phyloP scores from a whole-genome alignment of 768 basidiomycete genomes.

The Mycena maculata region DNA sequence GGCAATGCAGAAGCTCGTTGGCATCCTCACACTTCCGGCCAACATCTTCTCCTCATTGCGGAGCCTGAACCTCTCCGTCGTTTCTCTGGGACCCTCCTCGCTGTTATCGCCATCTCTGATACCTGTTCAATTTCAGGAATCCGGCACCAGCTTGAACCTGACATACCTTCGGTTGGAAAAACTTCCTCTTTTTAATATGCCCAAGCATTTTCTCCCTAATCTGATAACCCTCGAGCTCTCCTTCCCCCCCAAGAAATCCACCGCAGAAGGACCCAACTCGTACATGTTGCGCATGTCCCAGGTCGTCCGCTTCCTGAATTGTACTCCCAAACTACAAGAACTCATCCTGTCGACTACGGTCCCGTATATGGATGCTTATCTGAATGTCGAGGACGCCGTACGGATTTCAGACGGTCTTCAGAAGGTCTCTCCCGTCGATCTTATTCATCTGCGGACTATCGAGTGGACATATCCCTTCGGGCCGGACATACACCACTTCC shows the following conservation, averaged over 20 bases:
- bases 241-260: conserved; percentile 45
- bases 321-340: conserved; percentile 55
- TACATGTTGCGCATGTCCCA: conserved; percentile 54
- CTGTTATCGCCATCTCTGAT: conserved; percentile 11
- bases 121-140: conserved; percentile 11
- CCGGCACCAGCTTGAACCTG: conserved; percentile 34
- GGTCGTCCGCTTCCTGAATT: conserved; percentile 49
- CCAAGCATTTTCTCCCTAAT: conserved; percentile 50
- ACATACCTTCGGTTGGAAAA: conserved; percentile 54
- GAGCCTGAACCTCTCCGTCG: conserved; percentile 42
- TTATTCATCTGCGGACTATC: conserved; percentile 55
- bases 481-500: conserved; percentile 55
- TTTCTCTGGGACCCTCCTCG: conserved; percentile 12
- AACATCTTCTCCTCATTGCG: conserved; percentile 35
- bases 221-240: conserved; percentile 56
- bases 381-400: conserved; percentile 31
- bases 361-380: conserved; percentile 51
- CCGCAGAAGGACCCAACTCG: conserved; percentile 40
- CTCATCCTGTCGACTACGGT: conserved; percentile 56
- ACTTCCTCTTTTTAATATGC: conserved; percentile 53
- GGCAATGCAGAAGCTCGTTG: conserved; percentile 39
- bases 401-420: conserved; percentile 1
- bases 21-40: conserved; percentile 30
- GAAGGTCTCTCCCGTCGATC: conserved; percentile 42
- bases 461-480: conserved; percentile 61